Evolutionary conservation across 2,329 filamentous ascomycete species (phyloP).

Genomic region (Nigrospora osmanthi): DNA sequence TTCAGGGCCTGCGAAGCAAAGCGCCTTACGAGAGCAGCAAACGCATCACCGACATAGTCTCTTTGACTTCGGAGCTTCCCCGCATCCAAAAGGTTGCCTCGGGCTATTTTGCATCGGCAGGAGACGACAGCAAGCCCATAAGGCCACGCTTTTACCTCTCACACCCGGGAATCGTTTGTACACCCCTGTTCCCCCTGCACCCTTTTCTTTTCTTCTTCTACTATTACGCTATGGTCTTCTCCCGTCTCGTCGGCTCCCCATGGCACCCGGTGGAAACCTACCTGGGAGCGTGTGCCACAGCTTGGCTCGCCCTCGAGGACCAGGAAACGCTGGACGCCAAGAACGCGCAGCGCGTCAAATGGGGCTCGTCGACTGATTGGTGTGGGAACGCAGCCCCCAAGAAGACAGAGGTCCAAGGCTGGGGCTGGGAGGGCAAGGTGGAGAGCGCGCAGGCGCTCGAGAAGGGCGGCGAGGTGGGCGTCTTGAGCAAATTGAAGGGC

Average conservation of each 20-base stretch:
- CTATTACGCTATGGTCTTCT: slow-evolving; percentile 58
- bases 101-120: slow-evolving; percentile 41
- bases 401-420: slow-evolving; percentile 78
- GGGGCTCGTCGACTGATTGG: slow-evolving; percentile 67
- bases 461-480: slow-evolving; percentile 35
- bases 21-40: slow-evolving; percentile 82
- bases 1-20: slow-evolving; percentile 60
- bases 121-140: slow-evolving; percentile 13
- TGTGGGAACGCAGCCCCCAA: slow-evolving; percentile 54
- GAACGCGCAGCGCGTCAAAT: slow-evolving; percentile 58
- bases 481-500: slow-evolving; percentile 43
- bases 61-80: slow-evolving; percentile 64
- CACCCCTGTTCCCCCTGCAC: slow-evolving; percentile 69
- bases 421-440: slow-evolving; percentile 64
- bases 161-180: slow-evolving; percentile 83
- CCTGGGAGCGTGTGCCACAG: slow-evolving; percentile 65
- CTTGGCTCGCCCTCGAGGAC: slow-evolving; percentile 68
- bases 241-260: slow-evolving; percentile 72
- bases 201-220: slow-evolving; percentile 64
- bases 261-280: slow-evolving; percentile 82
- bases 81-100: slow-evolving; percentile 49
- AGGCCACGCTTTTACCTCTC: slow-evolving; percentile 64
- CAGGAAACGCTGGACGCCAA: slow-evolving; percentile 53
- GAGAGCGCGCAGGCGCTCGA: slow-evolving; percentile 36
- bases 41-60: slow-evolving; percentile 75